A percentile compares a stretch with the other conserved stretches of the same genome.
Conservation (phyloP, 768 basidiomycete genomes). For the Tylopilus cervinicoccineus region DNA sequence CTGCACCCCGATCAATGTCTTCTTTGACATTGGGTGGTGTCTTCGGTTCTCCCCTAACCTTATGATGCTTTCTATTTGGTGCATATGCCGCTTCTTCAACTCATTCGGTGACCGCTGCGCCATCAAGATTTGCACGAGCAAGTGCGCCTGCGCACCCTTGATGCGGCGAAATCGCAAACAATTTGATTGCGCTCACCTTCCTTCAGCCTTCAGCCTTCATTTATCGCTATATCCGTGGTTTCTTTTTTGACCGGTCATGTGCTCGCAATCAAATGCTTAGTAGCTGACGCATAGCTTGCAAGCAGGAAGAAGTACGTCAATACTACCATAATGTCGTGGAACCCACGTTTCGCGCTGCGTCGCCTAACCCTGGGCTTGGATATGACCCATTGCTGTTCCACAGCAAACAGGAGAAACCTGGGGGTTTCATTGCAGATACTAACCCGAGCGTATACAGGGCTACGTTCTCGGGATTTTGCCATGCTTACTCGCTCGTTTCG, state of each 20-base stretch:
- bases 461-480: constrained; percentile 30
- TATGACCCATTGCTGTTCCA: not conserved
- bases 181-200: constrained; percentile 8
- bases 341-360: constrained; percentile 26
- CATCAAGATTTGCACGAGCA: constrained; percentile 7
- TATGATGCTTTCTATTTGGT: constrained; percentile 4
- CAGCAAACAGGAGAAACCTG: not conserved
- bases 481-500: constrained; percentile 59
- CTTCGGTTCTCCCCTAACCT: constrained; percentile 2
- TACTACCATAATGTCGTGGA: constrained; percentile 29
- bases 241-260: constrained; percentile 7
- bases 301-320: constrained; percentile 33
- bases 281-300: constrained; percentile 18
- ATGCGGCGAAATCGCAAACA: constrained; percentile 5
- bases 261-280: constrained; percentile 5
- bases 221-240: constrained; percentile 3
- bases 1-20: constrained; percentile 9
- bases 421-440: not conserved
- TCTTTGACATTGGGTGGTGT: constrained; percentile 6
- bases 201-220: constrained; percentile 6
- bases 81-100: constrained; percentile 4
- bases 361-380: constrained; percentile 4
- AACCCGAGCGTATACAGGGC: constrained; percentile 5
- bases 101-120: not conserved
- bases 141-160: constrained; percentile 13